Evolutionary conservation across 768 basidiomycete species (phyloP).

Genomic region (Trametes gibbosa): DNA sequence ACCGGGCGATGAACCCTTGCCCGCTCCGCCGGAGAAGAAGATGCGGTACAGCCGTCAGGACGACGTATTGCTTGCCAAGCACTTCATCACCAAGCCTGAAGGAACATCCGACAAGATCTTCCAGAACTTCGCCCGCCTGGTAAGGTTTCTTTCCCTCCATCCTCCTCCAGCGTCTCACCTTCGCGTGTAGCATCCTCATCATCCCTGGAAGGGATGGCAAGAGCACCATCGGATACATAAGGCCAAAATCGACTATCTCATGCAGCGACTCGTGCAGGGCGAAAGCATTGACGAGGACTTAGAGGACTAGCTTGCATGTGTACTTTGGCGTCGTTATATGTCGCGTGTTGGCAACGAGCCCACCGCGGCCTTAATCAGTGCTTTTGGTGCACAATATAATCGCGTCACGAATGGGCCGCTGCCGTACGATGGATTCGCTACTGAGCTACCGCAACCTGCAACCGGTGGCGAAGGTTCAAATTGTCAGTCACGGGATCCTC

Average conservation of each 20-base stretch:
- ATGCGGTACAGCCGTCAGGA: slow-evolving; percentile 81
- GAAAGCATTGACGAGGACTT: slow-evolving; percentile 44
- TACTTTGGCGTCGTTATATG: neutral
- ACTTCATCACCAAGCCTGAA: slow-evolving; percentile 69
- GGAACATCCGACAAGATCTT: slow-evolving; percentile 85
- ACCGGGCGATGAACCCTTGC: slow-evolving; percentile 68
- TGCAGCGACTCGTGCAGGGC: slow-evolving; percentile 56
- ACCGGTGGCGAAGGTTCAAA: no score
- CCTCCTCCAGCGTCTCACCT: neutral
- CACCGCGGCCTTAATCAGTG: no score
- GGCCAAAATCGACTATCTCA: slow-evolving; percentile 79
- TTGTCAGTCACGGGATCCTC: no score
- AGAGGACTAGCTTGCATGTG: slow-evolving; percentile 8
- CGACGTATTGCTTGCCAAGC: slow-evolving; percentile 75
- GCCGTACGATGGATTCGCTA: no score
- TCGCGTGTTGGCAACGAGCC: no score
- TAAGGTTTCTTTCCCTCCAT: slow-evolving; percentile 32
- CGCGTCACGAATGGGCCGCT: no score
- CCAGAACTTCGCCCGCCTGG: slow-evolving; percentile 72
- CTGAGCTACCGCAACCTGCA: no score
- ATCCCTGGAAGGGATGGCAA: slow-evolving; percentile 95
- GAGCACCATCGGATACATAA: slow-evolving; percentile 90
- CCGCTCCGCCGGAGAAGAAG: slow-evolving; percentile 81
- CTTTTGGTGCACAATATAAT: no score
- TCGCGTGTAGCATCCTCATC: slow-evolving; percentile 66